Percentiles rank a stretch among this genome's conserved stretches.
Evolutionary conservation across 179 eudicot species (phyloP).

Genomic region (Silene vulgaris): DNA sequence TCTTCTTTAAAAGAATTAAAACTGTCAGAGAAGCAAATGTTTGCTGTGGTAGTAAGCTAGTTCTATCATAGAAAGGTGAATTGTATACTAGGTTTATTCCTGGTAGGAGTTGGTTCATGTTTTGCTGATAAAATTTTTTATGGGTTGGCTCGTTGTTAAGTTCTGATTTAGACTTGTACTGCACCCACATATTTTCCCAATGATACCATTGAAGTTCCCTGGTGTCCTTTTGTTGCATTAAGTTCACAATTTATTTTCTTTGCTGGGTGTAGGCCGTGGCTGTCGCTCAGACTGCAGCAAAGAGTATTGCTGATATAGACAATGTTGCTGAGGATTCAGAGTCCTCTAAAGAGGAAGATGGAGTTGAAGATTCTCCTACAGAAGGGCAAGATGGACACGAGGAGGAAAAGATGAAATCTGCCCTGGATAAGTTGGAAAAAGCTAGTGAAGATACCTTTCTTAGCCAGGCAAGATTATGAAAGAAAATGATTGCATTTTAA

Average conservation of each 20-base stretch:
- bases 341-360: constrained; percentile 45
- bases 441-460: constrained; percentile 83
- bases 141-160: background rate
- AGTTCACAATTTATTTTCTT: background rate
- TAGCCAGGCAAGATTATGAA: constrained; percentile 66
- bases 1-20: background rate
- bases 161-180: background rate
- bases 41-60: background rate
- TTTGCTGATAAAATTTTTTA: background rate
- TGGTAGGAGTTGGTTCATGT: background rate
- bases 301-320: constrained; percentile 58
- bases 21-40: background rate
- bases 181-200: background rate
- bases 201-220: background rate
- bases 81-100: background rate
- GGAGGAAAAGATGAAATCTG: constrained; percentile 47
- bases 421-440: constrained; percentile 71
- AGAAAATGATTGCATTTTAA: background rate
- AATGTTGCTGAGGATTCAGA: constrained; percentile 49
- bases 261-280: constrained; percentile 61
- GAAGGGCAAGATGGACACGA: constrained; percentile 56
- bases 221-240: background rate
- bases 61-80: background rate
- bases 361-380: constrained; percentile 29
- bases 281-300: constrained; percentile 76